Evolutionary conservation across 805 yeast genomes (phyloP), one percentile per base, ranked within the genome.

Genomic region (Kuraishia hungarica): DNA sequence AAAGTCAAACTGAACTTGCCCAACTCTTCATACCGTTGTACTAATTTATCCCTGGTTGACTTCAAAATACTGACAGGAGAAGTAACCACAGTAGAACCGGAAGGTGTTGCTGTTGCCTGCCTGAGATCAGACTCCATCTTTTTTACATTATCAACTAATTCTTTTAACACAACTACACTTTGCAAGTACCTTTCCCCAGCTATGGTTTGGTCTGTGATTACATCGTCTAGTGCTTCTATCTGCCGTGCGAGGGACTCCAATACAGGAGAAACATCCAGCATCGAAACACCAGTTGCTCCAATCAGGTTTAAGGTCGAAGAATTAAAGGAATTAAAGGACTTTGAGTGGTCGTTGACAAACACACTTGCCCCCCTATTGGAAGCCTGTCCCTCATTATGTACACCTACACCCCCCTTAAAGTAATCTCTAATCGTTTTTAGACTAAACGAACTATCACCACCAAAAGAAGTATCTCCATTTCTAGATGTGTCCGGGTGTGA

Each of bases 141-240:
- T 2, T 54, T 22, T 17, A 67, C 54, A 13, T 56, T 62, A 21
- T 62, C 66, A 53, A 69, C 64, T 2, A 63, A 56, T 39, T 68
- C 71, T 6, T 59, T 55, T 35, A 69, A 56, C 50, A 66, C 62
- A 10, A 61, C 54, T 4, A 53, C 51, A 39, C 65, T 62, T 48
- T 68, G 64, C 19, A 61, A 57, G 43, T 58, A 66, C 23, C 56
- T 59, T 1, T 51, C 54, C 51, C 63, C 66, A 22, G 58, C 58
- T 10, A 50, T n/a, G 26, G 58, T 53, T 8, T 66, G 57, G 1
- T 51, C 55, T 2, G 54, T 56, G 1, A 63, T 60, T 19, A 67
- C 52, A 52, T 64, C 67, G n/a, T 59, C 57, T 15, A 67, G 43
- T 1, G 68, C 67, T 7, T 60, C 60, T 2, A 67, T 58, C 52